Conservation (phyloP, 129 eudicot genomes). For the Artemisia tridentata region DNA sequence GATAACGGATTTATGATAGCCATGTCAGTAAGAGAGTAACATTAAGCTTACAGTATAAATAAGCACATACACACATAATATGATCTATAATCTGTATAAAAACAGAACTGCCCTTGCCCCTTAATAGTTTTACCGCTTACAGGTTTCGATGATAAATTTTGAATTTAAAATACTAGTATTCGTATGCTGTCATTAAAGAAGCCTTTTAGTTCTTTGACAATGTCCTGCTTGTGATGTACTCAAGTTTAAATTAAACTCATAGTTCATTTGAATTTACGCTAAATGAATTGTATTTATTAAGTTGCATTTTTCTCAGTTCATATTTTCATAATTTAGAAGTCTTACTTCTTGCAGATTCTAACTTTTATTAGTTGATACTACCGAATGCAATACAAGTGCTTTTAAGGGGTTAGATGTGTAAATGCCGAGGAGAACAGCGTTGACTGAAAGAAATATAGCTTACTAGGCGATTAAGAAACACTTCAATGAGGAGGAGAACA, state of each 20-base stretch:
- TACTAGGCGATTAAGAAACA: constrained; percentile 63
- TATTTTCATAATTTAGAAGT: background rate
- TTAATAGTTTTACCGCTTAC: background rate
- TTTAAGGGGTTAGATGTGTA: background rate
- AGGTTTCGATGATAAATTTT: background rate
- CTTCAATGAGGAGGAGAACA: constrained; percentile 67
- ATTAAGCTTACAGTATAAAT: too few relatives aligned
- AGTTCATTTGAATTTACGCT: background rate
- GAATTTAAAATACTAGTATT: background rate
- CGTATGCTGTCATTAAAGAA: background rate
- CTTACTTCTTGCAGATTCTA: background rate
- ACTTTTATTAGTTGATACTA: background rate
- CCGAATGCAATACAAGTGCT: background rate
- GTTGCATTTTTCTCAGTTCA: constrained; percentile 2
- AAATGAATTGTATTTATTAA: background rate
- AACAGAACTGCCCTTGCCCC: constrained; percentile 1
- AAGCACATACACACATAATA: background rate
- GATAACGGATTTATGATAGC: too few relatives aligned
- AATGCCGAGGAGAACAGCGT: constrained; percentile 2
- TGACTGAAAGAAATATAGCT: constrained; percentile 24
- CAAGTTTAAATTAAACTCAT: background rate
- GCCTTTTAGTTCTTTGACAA: background rate
- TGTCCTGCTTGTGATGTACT: constrained; percentile 2
- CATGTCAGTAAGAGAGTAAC: too few relatives aligned
- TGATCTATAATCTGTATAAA: background rate